A percentile compares a stretch with the other conserved stretches of the same genome.
Evolutionary conservation across 306 rosid genomes (phyloP).

Genomic region (Cucumis hystrix): DNA sequence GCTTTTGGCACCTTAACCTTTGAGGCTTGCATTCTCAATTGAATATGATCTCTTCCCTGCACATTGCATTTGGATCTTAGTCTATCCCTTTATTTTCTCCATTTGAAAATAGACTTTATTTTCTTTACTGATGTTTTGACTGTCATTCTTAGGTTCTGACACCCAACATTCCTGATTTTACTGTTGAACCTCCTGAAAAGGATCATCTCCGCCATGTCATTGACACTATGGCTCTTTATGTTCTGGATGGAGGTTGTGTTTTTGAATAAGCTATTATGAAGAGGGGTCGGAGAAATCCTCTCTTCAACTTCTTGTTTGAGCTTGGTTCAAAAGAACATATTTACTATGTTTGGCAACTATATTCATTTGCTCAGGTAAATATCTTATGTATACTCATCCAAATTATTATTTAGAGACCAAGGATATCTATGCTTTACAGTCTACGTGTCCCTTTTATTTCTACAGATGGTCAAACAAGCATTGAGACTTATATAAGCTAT

Average conservation of each 20-base stretch:
- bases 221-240: conserved; percentile 97
- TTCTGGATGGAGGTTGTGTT: conserved; percentile 93
- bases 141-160: conserved; percentile 61
- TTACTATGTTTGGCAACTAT: conserved; percentile 97
- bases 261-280: too few relatives aligned
- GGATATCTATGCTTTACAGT: background rate
- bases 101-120: background rate
- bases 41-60: background rate
- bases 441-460: background rate
- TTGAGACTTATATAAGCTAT: too few relatives aligned
- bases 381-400: background rate
- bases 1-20: background rate
- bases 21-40: background rate
- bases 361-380: conserved; percentile 96
- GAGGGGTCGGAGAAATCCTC: too few relatives aligned
- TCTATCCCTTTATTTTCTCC: background rate
- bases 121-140: background rate
- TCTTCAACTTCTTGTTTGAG: too few relatives aligned
- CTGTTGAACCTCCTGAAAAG: conserved; percentile 73
- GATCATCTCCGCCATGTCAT: conserved; percentile 80
- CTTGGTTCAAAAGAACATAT: conserved; percentile 97
- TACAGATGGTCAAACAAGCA: too few relatives aligned
- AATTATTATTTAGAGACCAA: background rate
- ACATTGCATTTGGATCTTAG: background rate
- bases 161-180: conserved; percentile 94